Evolutionary conservation across 2,329 filamentous ascomycete genomes (phyloP), one percentile per base, ranked within the genome.

Genomic region (Tolypocladium paradoxum): DNA sequence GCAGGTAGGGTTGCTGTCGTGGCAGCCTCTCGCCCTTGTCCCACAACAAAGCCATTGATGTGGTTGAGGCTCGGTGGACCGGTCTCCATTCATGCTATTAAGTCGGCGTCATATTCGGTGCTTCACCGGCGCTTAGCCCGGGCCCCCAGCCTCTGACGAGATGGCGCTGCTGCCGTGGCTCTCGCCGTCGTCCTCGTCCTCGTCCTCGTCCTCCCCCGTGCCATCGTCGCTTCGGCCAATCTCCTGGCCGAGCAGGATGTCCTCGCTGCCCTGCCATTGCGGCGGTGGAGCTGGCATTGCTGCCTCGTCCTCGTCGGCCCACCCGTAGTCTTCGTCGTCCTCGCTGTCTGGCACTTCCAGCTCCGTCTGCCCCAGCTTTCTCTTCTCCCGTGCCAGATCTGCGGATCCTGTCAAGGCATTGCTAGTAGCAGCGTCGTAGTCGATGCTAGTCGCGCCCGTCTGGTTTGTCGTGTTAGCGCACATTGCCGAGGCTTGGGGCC

Each of bases 321-420:
- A 90, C 16, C 84, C 85, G 61, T 88, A 88, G 61, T 87, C 82
- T 57, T 88, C 85, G 55, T 85, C 83, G 33, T 77, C 79, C 45
- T 84, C 81, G 57, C 80, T 85, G 56, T 83, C 81, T 2, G 79
- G 75, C 47, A 83, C 73, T 60, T 83, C 81, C 49, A 81, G 71
- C 51, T 76, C 78, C 5, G 82, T 78, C 46, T 85, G 78, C 33
- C 61, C 68, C 51, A 86, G 73, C 64, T 89, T 82, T 60, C 86
- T 76, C 69, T 90, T 90, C 34, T 70, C 73, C 31, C 71, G 70
- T 55, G 75, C 56, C 55, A 65, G 65, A 53, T 68, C 63, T 29
- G 68, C 65, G 60, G 60, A 35, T 63, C 67, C 54, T 62, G 61
- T 62, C 68, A 64, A 55, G 31, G 69, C 68, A 51, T 61, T 69